Conservation (phyloP, 139 green algal genomes). For the Chlamydomonas eustigma region DNA sequence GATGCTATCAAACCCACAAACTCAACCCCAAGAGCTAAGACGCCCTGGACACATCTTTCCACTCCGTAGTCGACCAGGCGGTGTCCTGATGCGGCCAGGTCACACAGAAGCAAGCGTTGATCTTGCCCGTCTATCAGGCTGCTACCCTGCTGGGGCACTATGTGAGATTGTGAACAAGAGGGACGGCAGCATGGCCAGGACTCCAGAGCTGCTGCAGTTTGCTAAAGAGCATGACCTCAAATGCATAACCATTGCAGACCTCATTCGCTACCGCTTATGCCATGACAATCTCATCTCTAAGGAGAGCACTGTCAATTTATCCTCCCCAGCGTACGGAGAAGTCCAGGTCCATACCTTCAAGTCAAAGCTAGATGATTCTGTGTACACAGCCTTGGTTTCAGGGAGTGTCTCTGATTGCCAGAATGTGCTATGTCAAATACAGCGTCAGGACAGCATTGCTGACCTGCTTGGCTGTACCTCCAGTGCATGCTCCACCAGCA, state of each 20-base stretch:
- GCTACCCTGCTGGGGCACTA: conserved; percentile 84
- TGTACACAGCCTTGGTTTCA: conserved; percentile 9
- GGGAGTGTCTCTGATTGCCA: background rate
- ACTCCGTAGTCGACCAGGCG: conserved; percentile 66
- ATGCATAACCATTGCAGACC: conserved; percentile 89
- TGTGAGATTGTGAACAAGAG: conserved; percentile 90
- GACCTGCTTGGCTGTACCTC: background rate
- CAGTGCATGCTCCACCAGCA: background rate
- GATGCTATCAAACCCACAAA: conserved; percentile 61
- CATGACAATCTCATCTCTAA: conserved; percentile 21
- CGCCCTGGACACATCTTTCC: conserved; percentile 97
- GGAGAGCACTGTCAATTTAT: background rate
- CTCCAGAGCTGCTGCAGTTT: conserved; percentile 78
- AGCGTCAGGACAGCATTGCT: background rate
- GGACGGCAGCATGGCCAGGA: conserved; percentile 83
- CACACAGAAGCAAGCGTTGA: conserved; percentile 96
- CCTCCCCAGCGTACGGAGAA: background rate
- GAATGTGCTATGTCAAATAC: background rate
- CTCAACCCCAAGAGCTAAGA: conserved; percentile 65
- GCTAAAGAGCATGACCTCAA: conserved; percentile 71
- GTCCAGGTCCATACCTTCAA: conserved; percentile 11
- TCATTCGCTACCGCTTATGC: conserved; percentile 69
- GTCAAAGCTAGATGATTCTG: conserved; percentile 11
- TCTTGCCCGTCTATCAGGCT: conserved; percentile 81
- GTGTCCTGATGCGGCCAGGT: conserved; percentile 78